Base-by-base conservation (phyloP, 805 yeast genomes). In the Blastobotrys muscicola region DNA sequence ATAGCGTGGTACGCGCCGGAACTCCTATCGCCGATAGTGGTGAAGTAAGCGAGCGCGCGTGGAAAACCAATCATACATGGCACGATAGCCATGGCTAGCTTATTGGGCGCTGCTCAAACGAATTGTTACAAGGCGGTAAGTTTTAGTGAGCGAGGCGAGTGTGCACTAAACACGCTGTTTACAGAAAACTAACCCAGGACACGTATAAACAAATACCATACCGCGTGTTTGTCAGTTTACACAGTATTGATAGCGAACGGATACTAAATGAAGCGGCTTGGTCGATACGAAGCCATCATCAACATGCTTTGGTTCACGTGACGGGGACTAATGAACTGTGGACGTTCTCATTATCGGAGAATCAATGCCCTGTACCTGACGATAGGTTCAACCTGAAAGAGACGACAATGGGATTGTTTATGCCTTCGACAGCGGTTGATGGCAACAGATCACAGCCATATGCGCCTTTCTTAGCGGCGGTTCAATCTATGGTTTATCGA, bases 371-470 rank as follows among this genome's bases (percentile, higher is more conserved):
- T 1, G 36, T 29, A 0, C 55, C 58, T 4, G 35, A 38, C 12
- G 41, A 40, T n/a, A 23, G 36, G 33, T 49, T 44, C 34, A 43
- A 47, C 8, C 45, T 57, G n/a, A 44, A 44, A 12, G 61, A 57
- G 41, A 57, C 56, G 2, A 45, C 58, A 2, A 53, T 57, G 12
- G 61, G 61, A 1, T 36, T 51, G 10, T 54, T 57, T 34, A 37
- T 57, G 33, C 51, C 61, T 0, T 50, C 58, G 11, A 51, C 49
- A 3, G 33, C 56, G 3, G 33, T 46, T 15, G 43, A 29, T n/a
- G 26, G 23, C 16, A 20, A 15, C 29, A 23, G 44, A 12, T 51
- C 58, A 1, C 45, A 46, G 1, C 51, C 54, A 2, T 55, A 55
- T 38, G 43, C 33, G n/a, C 57, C 61, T 1, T 46, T 57, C 14